Evolutionary conservation across 768 basidiomycete genomes (phyloP), one percentile per base, ranked within the genome.

Genomic region (Kwoniella botswanensis): DNA sequence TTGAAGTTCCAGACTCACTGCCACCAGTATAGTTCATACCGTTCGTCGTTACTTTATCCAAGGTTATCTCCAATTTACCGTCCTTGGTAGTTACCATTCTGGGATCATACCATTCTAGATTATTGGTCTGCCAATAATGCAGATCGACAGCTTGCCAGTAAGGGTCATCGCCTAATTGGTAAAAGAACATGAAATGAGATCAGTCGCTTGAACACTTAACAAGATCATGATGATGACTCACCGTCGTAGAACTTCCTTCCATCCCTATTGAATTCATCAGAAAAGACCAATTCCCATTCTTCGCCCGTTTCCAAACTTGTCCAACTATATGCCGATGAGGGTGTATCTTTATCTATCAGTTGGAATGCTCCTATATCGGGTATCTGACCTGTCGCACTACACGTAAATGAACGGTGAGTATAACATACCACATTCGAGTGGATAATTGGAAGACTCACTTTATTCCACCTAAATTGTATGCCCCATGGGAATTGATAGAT

Each of bases 381-480:
- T 46, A 98, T 89, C 84, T 98, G 95, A 2, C 96, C 96, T 1
- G 91, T 87, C 15, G 85, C 88, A 74, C 75, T 80, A 9, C n/a
- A 22, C 15, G 43, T 10, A 57, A 29, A 11, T 54, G 17, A 11
- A 13, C 12, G 29, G 18, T 41, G 5, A 41, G 64, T 29, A 12
- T 22, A 55, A 7, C 10, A 64, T 18, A 43, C 21, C 26, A 9
- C 42, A n/a, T 13, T 50, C n/a, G 26, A 43, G 61, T 43, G 46
- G 15, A 41, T 12, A 29, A 7, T 12, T 22, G n/a, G 22, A 7
- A 22, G 10, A 71, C 76, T 42, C 44, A 77, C 78, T 98, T 98
- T 74, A 93, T 90, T 1, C 92, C 92, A n/a, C 94, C 95, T 18
- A 94, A 86, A 80, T 95, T 95, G 85, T 89, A 94, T 10, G 91